Conservation (phyloP, 306 rosid genomes). For the Styphnolobium japonicum region DNA sequence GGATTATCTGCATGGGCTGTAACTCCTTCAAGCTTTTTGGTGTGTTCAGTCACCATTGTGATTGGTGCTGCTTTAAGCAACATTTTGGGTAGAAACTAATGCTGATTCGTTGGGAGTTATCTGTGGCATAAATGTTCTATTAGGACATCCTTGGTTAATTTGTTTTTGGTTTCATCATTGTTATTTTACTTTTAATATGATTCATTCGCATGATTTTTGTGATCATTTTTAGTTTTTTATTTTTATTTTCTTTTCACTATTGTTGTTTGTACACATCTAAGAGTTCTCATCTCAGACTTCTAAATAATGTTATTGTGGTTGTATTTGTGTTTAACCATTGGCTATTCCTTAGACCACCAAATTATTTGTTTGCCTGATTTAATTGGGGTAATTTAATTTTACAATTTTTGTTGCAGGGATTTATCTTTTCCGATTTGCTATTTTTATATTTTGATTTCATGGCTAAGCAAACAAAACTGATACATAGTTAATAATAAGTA, state of each 20-base stretch:
- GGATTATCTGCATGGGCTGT: background rate
- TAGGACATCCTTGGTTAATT: background rate
- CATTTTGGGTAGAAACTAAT: background rate
- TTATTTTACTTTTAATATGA: background rate
- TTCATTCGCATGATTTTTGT: background rate
- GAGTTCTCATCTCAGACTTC: background rate
- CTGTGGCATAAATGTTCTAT: background rate
- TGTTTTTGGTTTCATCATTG: background rate
- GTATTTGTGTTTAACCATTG: background rate
- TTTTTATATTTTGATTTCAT: too few relatives aligned
- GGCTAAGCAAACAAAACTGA: too few relatives aligned
- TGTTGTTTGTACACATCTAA: background rate
- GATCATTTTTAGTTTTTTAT: background rate
- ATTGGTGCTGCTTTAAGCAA: conserved; percentile 23
- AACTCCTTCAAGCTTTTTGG: conserved; percentile 28
- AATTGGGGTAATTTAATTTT: too few relatives aligned
- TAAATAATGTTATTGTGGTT: background rate
- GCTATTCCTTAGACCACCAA: background rate
- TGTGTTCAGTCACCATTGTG: conserved; percentile 24
- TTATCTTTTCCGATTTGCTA: too few relatives aligned
- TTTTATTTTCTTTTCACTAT: background rate
- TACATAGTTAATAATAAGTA: too few relatives aligned
- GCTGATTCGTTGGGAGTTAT: background rate
- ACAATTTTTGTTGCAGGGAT: background rate
- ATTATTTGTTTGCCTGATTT: background rate